phyloP scores from a whole-genome alignment of 495 filamentous ascomycete genomes.

The Aspergillus diversus region DNA sequence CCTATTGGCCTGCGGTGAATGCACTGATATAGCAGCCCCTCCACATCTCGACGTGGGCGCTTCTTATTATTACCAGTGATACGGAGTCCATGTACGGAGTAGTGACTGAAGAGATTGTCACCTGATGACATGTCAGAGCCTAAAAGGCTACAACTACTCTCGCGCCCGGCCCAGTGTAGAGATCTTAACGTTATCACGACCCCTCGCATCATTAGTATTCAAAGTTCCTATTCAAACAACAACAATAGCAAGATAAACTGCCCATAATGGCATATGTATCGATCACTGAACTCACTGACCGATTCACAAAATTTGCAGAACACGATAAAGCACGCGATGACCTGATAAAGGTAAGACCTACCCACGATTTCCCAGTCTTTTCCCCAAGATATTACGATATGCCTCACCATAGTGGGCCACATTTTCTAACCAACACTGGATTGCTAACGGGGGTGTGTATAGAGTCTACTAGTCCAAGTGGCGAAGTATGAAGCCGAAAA shows the following conservation, averaged over 20 bases:
- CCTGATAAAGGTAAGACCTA: neutral
- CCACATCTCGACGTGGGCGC: no score
- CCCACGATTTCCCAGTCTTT: neutral
- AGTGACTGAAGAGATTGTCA: no score
- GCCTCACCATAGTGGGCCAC: neutral
- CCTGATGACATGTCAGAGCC: neutral
- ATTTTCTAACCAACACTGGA: neutral
- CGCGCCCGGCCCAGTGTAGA: neutral
- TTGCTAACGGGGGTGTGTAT: neutral
- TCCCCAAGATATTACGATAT: neutral
- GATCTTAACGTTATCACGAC: neutral
- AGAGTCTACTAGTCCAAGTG: neutral
- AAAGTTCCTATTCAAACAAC: neutral
- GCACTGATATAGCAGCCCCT: no score
- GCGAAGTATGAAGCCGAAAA: neutral
- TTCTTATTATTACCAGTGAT: no score
- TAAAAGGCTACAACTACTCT: neutral
- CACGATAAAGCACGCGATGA: neutral
- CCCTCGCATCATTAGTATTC: neutral
- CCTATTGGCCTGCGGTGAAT: no score
- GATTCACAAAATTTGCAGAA: neutral
- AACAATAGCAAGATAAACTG: neutral
- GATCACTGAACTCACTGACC: neutral
- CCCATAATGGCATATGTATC: neutral
- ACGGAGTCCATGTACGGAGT: no score